Base-by-base conservation (phyloP, 2,329 filamentous ascomycete species). In the Botrytis fabae region DNA sequence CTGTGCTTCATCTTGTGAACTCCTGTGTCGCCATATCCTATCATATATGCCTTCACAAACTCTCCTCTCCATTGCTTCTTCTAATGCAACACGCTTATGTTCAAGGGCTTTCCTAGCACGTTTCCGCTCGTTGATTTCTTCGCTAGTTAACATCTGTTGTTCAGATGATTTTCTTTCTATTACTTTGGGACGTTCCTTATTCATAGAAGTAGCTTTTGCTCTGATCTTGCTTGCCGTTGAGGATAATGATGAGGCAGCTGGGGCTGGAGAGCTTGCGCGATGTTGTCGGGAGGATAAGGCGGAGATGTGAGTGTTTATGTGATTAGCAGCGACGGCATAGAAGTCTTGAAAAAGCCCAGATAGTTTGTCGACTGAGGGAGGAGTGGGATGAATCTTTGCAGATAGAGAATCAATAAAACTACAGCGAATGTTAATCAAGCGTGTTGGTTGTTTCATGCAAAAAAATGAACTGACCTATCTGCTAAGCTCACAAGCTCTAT, bases 321-420 rank as follows among this genome's bases (percentile, higher is more conserved):
- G 93, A 2, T 90, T 87, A 18, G 94, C 92, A 35, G 95, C 93
- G 73, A 91, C 88, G 60, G 88, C 85, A 81, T 99, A 99, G 82
- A 98, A 99, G 73, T 97, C 94, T 82, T 99, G 96, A 81, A 98
- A 98, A 70, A 96, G 86, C n/a, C 89, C 87, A 14, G 94, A 92
- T 25, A 98, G 87, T 75, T 89, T 91, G 65, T 97, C 94, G 79
- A 97, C 92, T 63, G 89, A 93, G 0, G 96, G 91, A 8, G 96
- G 96, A 8, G 90, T 91, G 3, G 93, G 89, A 79, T 98, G 93
- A 46, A 97, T 91, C 85, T 93, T 97, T 78, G 93, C 93, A 65
- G 90, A 92, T 40, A 99, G 85, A 10, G 94, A 95, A 75, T 97
- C 94, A 79, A 98, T 91, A 81, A 99, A 99, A 80, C 94, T 96